A percentile compares a stretch with the other conserved stretches of the same genome.
These are phyloP conservation scores for Piper betle DNA, from an alignment of 164 flowering plant species.

Conservation along the genomic window DNA sequence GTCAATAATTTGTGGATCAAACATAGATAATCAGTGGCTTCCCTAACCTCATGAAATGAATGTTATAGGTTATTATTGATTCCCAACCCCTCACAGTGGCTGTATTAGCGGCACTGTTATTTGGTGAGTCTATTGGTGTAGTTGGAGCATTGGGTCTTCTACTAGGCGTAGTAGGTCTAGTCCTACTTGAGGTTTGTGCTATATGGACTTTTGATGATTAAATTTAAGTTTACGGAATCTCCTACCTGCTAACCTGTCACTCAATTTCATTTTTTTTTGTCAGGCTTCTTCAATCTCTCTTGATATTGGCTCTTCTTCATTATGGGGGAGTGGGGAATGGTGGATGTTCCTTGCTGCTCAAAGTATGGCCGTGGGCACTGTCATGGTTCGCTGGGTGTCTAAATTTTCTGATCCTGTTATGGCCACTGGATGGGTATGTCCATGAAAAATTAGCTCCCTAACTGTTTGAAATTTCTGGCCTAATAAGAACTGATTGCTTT, in stretches of 20 bases:
- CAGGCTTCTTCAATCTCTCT: slow-evolving; percentile 59
- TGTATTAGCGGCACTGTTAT: slow-evolving; percentile 68
- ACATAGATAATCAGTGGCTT: too few relatives aligned
- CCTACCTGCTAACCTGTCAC: neutral
- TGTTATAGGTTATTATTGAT: slow-evolving; percentile 82
- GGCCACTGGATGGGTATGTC: slow-evolving; percentile 98
- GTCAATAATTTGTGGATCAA: too few relatives aligned
- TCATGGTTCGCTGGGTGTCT: slow-evolving; percentile 98
- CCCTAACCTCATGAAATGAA: neutral
- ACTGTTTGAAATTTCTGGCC: too few relatives aligned
- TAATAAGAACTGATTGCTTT: too few relatives aligned
- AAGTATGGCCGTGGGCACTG: slow-evolving; percentile 97
- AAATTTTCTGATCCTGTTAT: slow-evolving; percentile 88
- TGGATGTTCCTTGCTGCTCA: slow-evolving; percentile 99
- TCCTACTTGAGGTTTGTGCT: slow-evolving; percentile 75
- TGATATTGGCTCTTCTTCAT: slow-evolving; percentile 40
- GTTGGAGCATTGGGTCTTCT: slow-evolving; percentile 75
- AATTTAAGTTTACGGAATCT: neutral
- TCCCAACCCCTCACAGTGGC: slow-evolving; percentile 97
- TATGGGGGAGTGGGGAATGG: slow-evolving; percentile 98
- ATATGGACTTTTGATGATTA: neutral
- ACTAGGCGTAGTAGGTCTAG: slow-evolving; percentile 79
- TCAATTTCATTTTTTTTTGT: neutral
- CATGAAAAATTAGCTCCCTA: neutral
- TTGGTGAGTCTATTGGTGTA: slow-evolving; percentile 81